Percentiles rank a stretch among this genome's conserved stretches.
Evolutionary conservation across 495 filamentous ascomycete species (phyloP).

Genomic region (Trichoderma virens): DNA sequence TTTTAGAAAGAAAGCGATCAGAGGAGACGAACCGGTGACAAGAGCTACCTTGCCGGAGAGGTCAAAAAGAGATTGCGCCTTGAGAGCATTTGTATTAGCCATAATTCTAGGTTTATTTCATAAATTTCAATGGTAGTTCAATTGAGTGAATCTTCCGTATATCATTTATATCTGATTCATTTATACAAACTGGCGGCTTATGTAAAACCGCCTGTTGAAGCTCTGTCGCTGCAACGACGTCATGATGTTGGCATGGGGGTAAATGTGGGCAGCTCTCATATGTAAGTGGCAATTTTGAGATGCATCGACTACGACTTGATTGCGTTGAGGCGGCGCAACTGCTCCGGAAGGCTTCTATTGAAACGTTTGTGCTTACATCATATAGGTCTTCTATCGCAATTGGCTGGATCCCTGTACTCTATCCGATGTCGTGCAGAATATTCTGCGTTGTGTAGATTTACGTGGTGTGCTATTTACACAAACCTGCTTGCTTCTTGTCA

Average conservation of each 20-base stretch:
- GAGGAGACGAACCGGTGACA: constrained; percentile 23
- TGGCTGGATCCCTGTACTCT: too few relatives aligned
- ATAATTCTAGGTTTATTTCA: not conserved
- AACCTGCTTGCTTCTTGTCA: too few relatives aligned
- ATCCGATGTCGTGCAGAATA: too few relatives aligned
- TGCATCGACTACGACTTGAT: not conserved
- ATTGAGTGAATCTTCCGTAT: too few relatives aligned
- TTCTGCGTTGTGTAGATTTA: too few relatives aligned
- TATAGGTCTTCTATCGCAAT: too few relatives aligned
- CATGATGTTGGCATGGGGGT: not conserved
- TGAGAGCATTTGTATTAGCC: not conserved
- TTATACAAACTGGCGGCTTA: too few relatives aligned
- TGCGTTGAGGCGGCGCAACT: not conserved
- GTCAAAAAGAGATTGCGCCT: not conserved
- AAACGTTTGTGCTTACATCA: too few relatives aligned
- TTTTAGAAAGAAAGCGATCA: constrained; percentile 12
- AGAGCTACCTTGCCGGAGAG: constrained; percentile 31
- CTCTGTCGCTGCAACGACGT: not conserved
- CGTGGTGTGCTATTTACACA: too few relatives aligned
- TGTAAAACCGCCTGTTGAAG: too few relatives aligned
- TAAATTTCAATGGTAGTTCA: not conserved
- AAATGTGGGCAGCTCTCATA: not conserved
- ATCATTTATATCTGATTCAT: too few relatives aligned
- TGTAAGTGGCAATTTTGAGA: not conserved
- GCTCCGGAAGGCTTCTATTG: not conserved